Evolutionary conservation across 352 stramenopile species (phyloP).

Genomic region (Phytophthora pinifolia): DNA sequence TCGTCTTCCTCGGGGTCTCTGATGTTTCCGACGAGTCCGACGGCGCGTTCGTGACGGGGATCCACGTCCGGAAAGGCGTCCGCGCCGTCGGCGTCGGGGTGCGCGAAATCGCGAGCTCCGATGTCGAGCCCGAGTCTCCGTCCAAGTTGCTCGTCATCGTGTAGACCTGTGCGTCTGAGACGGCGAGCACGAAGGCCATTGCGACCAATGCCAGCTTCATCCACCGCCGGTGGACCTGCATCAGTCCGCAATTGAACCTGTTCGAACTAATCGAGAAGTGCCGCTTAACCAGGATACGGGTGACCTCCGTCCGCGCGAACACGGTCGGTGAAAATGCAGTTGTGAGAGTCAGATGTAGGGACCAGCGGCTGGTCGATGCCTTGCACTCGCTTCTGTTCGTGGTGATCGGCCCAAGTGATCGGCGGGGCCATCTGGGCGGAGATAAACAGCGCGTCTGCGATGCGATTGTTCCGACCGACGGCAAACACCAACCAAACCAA

Average conservation of each 20-base stretch:
- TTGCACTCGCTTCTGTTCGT: conserved; percentile 32
- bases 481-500: no score
- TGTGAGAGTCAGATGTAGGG: conserved; percentile 21
- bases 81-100: conserved; percentile 22
- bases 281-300: no score
- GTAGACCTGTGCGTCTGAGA: conserved; percentile 25
- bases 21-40: conserved; percentile 16
- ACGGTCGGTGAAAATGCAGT: conserved; percentile 24
- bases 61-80: conserved; percentile 20
- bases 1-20: conserved; percentile 15
- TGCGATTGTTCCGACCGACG: conserved; percentile 6
- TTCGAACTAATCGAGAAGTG: conserved; percentile 16
- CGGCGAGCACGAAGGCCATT: conserved; percentile 1
- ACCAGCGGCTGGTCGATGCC: conserved; percentile 13
- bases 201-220: conserved; percentile 22
- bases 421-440: conserved; percentile 22
- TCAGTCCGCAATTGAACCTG: conserved; percentile 1
- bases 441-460: conserved; percentile 17
- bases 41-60: conserved; percentile 24
- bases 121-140: neutral
- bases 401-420: conserved; percentile 28
- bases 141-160: conserved; percentile 23
- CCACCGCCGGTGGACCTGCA: conserved; percentile 30
- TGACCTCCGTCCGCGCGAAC: conserved; percentile 9
- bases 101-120: neutral